These are phyloP conservation scores for Claviceps arundinis DNA, from an alignment of 2,329 filamentous ascomycete species.

Conservation along the genomic window DNA sequence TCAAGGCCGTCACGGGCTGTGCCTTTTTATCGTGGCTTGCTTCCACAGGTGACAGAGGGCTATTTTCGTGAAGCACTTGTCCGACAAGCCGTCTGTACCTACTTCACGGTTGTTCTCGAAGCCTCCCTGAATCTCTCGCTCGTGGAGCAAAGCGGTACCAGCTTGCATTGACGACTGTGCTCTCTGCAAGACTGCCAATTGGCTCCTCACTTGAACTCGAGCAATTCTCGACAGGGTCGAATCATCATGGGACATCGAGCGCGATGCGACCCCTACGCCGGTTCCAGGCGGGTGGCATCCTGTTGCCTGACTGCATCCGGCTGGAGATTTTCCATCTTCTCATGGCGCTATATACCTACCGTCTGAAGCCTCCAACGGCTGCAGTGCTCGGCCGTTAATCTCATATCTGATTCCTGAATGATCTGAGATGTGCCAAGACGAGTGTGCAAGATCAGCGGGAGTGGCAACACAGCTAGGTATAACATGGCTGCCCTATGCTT, in stretches of 20 bases:
- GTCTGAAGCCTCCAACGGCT: no score
- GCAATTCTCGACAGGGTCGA: no score
- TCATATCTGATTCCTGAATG: no score
- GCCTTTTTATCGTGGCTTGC: neutral
- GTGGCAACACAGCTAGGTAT: neutral
- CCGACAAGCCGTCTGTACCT: neutral
- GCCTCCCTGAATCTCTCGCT: neutral
- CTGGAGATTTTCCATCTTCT: neutral
- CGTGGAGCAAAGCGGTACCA: neutral
- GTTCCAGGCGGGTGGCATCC: constrained; percentile 16
- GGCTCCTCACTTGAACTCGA: neutral
- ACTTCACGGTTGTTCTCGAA: neutral
- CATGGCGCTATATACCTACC: neutral
- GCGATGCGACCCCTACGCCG: constrained; percentile 5
- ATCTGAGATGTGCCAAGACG: no score
- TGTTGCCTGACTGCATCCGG: constrained; percentile 15
- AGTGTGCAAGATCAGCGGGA: neutral
- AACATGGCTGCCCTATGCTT: neutral
- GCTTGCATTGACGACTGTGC: neutral
- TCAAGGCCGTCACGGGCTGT: neutral
- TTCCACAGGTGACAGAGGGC: neutral
- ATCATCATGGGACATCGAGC: neutral
- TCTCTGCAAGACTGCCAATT: neutral
- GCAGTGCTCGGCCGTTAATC: no score
- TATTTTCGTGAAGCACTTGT: neutral